Base-by-base conservation (phyloP, 2,329 filamentous ascomycete genomes). In the Colletotrichum sp. region DNA sequence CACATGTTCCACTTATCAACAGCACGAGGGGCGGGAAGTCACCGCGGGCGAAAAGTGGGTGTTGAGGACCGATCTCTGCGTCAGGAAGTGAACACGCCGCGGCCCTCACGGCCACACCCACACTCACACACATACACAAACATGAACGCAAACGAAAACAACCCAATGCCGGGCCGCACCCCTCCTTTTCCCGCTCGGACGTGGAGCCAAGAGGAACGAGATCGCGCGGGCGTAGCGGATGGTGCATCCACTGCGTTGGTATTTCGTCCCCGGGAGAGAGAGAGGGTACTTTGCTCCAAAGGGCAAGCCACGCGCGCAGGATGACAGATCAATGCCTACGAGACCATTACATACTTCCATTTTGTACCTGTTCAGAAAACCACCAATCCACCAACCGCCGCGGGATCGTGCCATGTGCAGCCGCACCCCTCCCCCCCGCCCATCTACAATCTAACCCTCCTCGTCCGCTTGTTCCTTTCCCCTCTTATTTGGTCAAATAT, bases 1-100 rank as follows among this genome's bases (percentile, higher is more conserved):
- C 70, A 73, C 69, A 68, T 73, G 64, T 64, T 72, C 43, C 63
- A 68, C 43, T 75, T 64, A 73, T 73, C 73, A 73, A 75, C 64
- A 92, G 90, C 96, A 98, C 84, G 96, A 98, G 84, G 96, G 96
- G 1, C 90, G 91, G 73, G 93, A 98, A 82, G 96, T 98, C 1
- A 90, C 86, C 2, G 89, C 90, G 57, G 96, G 96, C 12, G 95
- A 98, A 86, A 98, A 98, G 85, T 98, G 96, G 96, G 93, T 98
- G 75, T 90, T 98, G 75, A 89, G 96, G 78, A 98, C 94, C 77
- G 96, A 98, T 87, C 84, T 98, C 57, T 95, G 93, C 81, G 89
- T 96, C 16, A 88, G 84, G 78, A 86, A 89, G 77, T 13, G 16
- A 26, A 48, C 43, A 48, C 43, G 43, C 43, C 43, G 43, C 10